Evolutionary conservation across 225 moss, liverwort and hornwort species (phyloP).

Genomic region (Rhytidiadelphus loreus): DNA sequence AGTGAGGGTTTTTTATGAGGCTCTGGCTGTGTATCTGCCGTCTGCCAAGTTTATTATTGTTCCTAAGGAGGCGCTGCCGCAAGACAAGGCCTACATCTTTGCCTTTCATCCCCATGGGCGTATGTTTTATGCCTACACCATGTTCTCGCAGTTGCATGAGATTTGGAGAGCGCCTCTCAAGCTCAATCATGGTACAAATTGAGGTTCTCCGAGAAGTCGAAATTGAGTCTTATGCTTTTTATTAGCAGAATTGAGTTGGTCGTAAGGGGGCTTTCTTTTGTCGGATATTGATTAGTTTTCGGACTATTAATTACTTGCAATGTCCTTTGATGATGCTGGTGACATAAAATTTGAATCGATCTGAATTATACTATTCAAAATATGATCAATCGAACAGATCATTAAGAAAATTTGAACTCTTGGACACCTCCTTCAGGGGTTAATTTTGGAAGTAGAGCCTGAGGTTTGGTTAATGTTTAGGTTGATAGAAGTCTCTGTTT

Average conservation of each 20-base stretch:
- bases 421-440: not conserved
- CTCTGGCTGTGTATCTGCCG: slow-evolving; percentile 61
- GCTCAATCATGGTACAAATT: slow-evolving; percentile 16
- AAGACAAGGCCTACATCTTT: slow-evolving; percentile 65
- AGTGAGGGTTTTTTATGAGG: slow-evolving; percentile 40
- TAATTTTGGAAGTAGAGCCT: not conserved
- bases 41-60: slow-evolving; percentile 48
- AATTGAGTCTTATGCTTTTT: not conserved
- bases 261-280: not conserved
- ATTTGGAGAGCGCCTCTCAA: slow-evolving; percentile 59
- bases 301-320: not conserved
- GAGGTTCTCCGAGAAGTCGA: not conserved
- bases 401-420: not conserved
- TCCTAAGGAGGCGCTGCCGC: slow-evolving; percentile 35
- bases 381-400: not conserved
- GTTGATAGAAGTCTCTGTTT: not conserved
- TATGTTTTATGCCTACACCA: slow-evolving; percentile 67
- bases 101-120: slow-evolving; percentile 88
- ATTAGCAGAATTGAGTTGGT: not conserved
- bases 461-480: not conserved
- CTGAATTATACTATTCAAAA: not conserved
- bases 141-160: slow-evolving; percentile 62
- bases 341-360: not conserved
- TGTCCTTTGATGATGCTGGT: not conserved
- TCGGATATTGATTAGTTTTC: not conserved